A percentile compares a stretch with the other conserved stretches of the same genome.
Conservation (phyloP, 345 rosid species). For the Trapa bicornis region DNA sequence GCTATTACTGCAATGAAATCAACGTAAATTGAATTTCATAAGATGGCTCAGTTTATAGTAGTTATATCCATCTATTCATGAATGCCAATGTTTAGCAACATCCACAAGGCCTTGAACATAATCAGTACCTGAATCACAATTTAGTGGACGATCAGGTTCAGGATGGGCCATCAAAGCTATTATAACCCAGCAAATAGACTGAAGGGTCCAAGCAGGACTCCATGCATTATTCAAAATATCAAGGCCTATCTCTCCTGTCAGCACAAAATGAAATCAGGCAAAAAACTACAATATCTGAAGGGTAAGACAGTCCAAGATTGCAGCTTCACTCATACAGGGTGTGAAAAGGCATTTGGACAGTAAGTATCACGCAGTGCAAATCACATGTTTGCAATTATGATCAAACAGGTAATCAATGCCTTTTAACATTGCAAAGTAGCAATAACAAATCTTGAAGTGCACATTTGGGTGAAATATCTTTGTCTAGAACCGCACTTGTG, state of each 20-base stretch:
- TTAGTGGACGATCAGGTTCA: slow-evolving; percentile 88
- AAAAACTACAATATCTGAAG: background rate
- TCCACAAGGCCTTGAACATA: background rate
- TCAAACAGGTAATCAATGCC: background rate
- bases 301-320: background rate
- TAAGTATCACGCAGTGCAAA: background rate
- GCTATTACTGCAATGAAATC: no score
- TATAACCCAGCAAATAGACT: slow-evolving; percentile 94
- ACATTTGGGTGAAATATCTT: slow-evolving; percentile 98
- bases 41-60: background rate
- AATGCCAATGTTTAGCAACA: background rate
- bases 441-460: slow-evolving; percentile 68
- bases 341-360: no score
- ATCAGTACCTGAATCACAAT: slow-evolving; percentile 81
- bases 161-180: slow-evolving; percentile 98
- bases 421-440: background rate
- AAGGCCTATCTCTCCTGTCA: slow-evolving; percentile 95
- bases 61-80: background rate
- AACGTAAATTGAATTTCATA: background rate
- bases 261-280: slow-evolving; percentile 10
- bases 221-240: slow-evolving; percentile 98
- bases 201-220: slow-evolving; percentile 99
- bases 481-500: slow-evolving; percentile 94
- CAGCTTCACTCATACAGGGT: background rate
- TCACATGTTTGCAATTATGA: background rate